A percentile compares a stretch with the other conserved stretches of the same genome.
Conservation (phyloP, 345 rosid genomes). For the Hypericum androsaemum region DNA sequence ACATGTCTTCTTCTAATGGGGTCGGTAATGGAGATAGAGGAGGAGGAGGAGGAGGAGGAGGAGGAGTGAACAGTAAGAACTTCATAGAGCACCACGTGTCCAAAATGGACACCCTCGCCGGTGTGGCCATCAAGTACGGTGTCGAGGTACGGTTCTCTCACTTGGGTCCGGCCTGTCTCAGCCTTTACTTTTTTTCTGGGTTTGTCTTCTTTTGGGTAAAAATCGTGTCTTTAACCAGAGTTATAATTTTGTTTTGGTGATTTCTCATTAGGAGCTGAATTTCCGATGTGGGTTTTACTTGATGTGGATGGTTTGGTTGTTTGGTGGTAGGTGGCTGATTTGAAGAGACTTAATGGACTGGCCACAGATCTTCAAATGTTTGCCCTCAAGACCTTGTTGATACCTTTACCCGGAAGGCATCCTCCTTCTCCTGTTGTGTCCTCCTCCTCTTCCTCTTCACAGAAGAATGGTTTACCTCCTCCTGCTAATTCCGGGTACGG, state of each 20-base stretch:
- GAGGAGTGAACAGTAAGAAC: slow-evolving; percentile 9
- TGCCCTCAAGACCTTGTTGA: slow-evolving; percentile 59
- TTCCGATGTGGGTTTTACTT: too few relatives aligned
- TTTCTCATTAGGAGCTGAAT: too few relatives aligned
- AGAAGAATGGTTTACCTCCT: too few relatives aligned
- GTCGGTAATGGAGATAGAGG: slow-evolving; percentile 1
- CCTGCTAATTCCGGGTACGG: too few relatives aligned
- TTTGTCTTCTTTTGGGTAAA: too few relatives aligned
- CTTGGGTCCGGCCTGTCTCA: too few relatives aligned
- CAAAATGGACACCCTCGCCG: slow-evolving; percentile 79
- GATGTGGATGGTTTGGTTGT: neutral
- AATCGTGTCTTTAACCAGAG: too few relatives aligned
- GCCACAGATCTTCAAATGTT: slow-evolving; percentile 88
- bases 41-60: slow-evolving; percentile 2
- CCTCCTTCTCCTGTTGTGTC: slow-evolving; percentile 62
- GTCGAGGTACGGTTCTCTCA: slow-evolving; percentile 46
- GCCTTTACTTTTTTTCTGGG: too few relatives aligned
- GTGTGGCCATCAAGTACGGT: slow-evolving; percentile 86
- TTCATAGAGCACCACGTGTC: slow-evolving; percentile 63
- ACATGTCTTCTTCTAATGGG: slow-evolving; percentile 33
- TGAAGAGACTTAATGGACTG: slow-evolving; percentile 71
- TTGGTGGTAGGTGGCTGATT: slow-evolving; percentile 62
- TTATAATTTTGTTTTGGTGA: too few relatives aligned
- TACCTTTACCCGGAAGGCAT: slow-evolving; percentile 85
- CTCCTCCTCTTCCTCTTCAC: slow-evolving; percentile 20